Conservation (phyloP, 202 grass and related monocot genomes). For the Zoysia matrella region DNA sequence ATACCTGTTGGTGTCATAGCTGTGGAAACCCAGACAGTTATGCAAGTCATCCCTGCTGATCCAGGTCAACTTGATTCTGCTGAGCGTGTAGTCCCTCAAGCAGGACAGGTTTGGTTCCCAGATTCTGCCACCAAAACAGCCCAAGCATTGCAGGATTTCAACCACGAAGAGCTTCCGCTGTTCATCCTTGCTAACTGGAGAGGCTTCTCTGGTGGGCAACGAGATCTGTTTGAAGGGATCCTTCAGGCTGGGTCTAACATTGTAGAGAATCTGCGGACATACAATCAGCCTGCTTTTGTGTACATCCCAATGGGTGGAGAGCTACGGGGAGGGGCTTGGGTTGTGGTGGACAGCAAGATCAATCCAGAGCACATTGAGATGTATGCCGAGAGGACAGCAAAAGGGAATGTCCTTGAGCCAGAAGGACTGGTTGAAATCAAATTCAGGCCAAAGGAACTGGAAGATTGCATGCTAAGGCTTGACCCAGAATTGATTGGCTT, state of each 20-base stretch:
- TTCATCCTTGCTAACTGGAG: constrained; percentile 99
- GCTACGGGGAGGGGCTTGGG: constrained; percentile 29
- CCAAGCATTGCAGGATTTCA: constrained; percentile 96
- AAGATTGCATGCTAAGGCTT: constrained; percentile 91
- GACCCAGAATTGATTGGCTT: constrained; percentile 73
- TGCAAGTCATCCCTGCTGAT: constrained; percentile 96
- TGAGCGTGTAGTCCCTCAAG: constrained; percentile 91
- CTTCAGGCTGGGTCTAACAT: constrained; percentile 98
- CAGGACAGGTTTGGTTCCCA: constrained; percentile 98
- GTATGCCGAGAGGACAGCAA: constrained; percentile 92
- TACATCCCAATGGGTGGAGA: constrained; percentile 96
- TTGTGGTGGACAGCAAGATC: constrained; percentile 98
- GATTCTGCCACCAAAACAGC: constrained; percentile 97
- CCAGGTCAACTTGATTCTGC: constrained; percentile 96
- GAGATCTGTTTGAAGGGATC: constrained; percentile 99
- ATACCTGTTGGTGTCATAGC: constrained; percentile 97
- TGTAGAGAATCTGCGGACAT: constrained; percentile 96
- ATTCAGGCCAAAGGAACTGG: constrained; percentile 82
- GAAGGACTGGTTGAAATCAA: constrained; percentile 97
- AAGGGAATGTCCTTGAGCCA: constrained; percentile 94
- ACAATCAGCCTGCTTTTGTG: constrained; percentile 92
- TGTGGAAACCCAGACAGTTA: constrained; percentile 94
- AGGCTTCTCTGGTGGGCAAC: constrained; percentile 98
- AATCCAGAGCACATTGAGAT: constrained; percentile 98
- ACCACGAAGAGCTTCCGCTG: constrained; percentile 84